Percentiles rank a stretch among this genome's conserved stretches.
Evolutionary conservation across 305 asterid species (phyloP).

Genomic region (Fraxinus latifolia): DNA sequence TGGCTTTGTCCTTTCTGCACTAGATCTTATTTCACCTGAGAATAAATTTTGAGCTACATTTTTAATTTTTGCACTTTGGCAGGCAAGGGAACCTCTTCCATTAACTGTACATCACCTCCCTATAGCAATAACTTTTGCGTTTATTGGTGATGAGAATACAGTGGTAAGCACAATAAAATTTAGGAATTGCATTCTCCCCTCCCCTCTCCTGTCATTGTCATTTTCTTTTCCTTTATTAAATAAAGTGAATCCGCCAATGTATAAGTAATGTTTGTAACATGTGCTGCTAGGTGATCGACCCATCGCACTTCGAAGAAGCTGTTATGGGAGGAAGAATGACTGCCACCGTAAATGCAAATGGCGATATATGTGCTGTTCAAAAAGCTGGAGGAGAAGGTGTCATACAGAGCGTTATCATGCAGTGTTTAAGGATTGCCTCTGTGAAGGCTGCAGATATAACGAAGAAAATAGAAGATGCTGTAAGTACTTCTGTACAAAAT

Average conservation of each 20-base stretch:
- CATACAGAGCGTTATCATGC: conserved; percentile 75
- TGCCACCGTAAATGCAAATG: conserved; percentile 70
- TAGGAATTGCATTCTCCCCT: conserved; percentile 27
- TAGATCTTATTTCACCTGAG: neutral
- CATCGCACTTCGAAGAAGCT: conserved; percentile 83
- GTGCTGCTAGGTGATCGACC: conserved; percentile 69
- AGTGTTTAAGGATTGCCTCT: conserved; percentile 87
- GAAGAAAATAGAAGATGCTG: conserved; percentile 68
- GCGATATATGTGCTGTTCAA: conserved; percentile 84
- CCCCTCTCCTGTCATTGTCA: neutral
- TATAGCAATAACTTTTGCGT: conserved; percentile 77
- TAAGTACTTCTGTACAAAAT: conserved; percentile 33
- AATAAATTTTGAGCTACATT: conserved; percentile 15
- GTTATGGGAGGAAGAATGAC: conserved; percentile 90
- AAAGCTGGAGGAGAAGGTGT: conserved; percentile 89
- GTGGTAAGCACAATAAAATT: conserved; percentile 43
- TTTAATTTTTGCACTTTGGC: conserved; percentile 35
- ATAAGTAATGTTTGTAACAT: conserved; percentile 7
- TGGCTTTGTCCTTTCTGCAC: neutral
- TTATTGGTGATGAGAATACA: conserved; percentile 62
- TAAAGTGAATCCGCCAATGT: conserved; percentile 1
- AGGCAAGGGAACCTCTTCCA: conserved; percentile 89
- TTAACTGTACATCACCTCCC: conserved; percentile 92
- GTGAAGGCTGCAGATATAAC: conserved; percentile 81
- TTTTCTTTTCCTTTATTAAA: neutral